Evolutionary conservation across 345 rosid species (phyloP).

Genomic region (Aquilaria malaccensis): DNA sequence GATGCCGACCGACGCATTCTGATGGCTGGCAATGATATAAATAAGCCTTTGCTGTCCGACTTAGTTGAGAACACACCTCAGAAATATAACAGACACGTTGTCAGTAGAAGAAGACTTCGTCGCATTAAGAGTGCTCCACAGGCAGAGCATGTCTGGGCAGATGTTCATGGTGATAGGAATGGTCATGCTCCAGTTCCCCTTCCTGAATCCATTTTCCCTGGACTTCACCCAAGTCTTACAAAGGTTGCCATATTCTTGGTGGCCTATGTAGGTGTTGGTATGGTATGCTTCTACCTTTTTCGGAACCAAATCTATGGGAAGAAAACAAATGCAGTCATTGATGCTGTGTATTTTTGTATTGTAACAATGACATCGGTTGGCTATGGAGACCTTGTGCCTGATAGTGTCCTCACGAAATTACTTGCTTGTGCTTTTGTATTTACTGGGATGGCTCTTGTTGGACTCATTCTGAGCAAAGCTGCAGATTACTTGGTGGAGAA

Average conservation of each 20-base stretch:
- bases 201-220: conserved; percentile 26
- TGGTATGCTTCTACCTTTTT: conserved; percentile 45
- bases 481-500: conserved; percentile 80
- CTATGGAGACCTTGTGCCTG: conserved; percentile 91
- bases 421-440: conserved; percentile 79
- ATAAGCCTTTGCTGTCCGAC: conserved; percentile 43
- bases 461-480: conserved; percentile 56
- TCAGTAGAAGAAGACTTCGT: conserved; percentile 39
- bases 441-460: conserved; percentile 63
- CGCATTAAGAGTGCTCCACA: conserved; percentile 71
- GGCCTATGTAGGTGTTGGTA: conserved; percentile 48
- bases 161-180: conserved; percentile 2
- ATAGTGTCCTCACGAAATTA: conserved; percentile 40
- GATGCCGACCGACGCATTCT: background rate
- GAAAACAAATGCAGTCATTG: conserved; percentile 56
- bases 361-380: conserved; percentile 97
- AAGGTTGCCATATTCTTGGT: conserved; percentile 36
- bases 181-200: conserved; percentile 17
- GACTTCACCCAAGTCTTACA: conserved; percentile 38
- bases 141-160: conserved; percentile 28
- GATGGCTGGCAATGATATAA: conserved; percentile 48
- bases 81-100: conserved; percentile 14
- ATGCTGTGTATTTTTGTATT: conserved; percentile 66
- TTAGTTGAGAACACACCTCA: conserved; percentile 18
- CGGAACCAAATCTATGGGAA: conserved; percentile 52